Conservation (phyloP, 2,329 filamentous ascomycete species). For the Nemania abortiva region DNA sequence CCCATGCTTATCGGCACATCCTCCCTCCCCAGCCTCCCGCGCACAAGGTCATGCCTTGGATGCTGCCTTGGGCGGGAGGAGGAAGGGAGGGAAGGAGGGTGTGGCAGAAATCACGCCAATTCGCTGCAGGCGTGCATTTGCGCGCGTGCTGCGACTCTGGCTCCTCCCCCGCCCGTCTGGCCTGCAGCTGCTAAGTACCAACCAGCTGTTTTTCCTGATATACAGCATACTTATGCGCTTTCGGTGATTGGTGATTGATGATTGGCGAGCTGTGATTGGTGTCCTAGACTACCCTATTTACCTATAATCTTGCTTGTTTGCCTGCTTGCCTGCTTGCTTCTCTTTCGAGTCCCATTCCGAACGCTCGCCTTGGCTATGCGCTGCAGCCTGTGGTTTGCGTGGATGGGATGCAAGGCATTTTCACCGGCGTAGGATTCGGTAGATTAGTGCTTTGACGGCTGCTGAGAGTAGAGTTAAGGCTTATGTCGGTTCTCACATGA, state of each 20-base stretch:
- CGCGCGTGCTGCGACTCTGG: constrained; percentile 15
- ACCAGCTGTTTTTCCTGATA: background rate
- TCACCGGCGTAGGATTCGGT: background rate
- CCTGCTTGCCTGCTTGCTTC: background rate
- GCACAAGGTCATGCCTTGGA: constrained; percentile 1
- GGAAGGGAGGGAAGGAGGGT: too few species aligned
- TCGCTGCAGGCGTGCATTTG: constrained; percentile 17
- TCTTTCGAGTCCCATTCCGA: constrained; percentile 1
- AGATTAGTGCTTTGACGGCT: background rate
- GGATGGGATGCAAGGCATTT: background rate
- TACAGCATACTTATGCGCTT: too few species aligned
- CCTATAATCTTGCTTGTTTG: too few species aligned
- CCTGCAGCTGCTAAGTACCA: constrained; percentile 27
- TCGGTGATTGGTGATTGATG: constrained; percentile 5
- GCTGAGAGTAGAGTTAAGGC: background rate
- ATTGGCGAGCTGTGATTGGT: too few species aligned
- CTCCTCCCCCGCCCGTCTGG: constrained; percentile 13
- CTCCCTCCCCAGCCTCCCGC: constrained; percentile 8
- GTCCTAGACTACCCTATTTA: too few species aligned
- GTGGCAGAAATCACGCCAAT: constrained; percentile 7
- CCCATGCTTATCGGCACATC: background rate
- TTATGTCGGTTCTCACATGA: background rate
- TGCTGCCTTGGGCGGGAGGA: constrained; percentile 21
- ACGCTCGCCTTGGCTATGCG: background rate
- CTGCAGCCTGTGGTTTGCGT: background rate